Evolutionary conservation across 192 early-diverging fungal species (phyloP), one percentile per base, ranked within the genome.

Genomic region (Ambispora gerdemannii): DNA sequence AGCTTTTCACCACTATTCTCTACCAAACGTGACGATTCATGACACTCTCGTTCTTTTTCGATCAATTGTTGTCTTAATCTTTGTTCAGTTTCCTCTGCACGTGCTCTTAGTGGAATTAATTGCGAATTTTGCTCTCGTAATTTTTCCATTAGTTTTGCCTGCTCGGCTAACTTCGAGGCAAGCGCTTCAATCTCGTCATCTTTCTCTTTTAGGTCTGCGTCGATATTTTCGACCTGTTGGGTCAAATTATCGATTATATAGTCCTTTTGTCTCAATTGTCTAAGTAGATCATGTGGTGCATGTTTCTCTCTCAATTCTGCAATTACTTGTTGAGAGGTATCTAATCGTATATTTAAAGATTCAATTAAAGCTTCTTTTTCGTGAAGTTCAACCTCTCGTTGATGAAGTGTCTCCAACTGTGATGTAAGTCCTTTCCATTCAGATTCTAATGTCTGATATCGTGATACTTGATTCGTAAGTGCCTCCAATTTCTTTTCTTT

Each of bases 261-360:
- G 17, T 70, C 68, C 50, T 70, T 70, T 60, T 59, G 55, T 28
- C 68, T n/a, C n/a, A 70, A 36, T 47, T 70, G 68, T 49, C 68
- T 59, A 15, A 70, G 50, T 10, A 70, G 28, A 49, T 70, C 68
- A 60, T 70, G 68, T 59, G 68, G 68, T 7, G 68, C 68, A 47
- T 70, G 68, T 24, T 70, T 70, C 28, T 70, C 68, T 43, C 68
- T 58, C 31, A 70, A 32, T 60, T 70, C 68, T 7, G 53, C 36
- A 59, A 70, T 70, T 19, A 70, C 68, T 59, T 70, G 51, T 70
- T 56, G 56, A 20, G 68, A 59, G 30, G 68, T 59, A 6, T 70
- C 68, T 31, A 70, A 20, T 38, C 68, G 68, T 19, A 60, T 70
- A 47, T 70, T 60, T 13, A 70, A 30, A 33, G 68, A 32, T 70